Percentiles rank a stretch among this genome's conserved stretches.
phyloP scores from a whole-genome alignment of 2,329 filamentous ascomycete genomes.

The Venturia oleaginea region DNA sequence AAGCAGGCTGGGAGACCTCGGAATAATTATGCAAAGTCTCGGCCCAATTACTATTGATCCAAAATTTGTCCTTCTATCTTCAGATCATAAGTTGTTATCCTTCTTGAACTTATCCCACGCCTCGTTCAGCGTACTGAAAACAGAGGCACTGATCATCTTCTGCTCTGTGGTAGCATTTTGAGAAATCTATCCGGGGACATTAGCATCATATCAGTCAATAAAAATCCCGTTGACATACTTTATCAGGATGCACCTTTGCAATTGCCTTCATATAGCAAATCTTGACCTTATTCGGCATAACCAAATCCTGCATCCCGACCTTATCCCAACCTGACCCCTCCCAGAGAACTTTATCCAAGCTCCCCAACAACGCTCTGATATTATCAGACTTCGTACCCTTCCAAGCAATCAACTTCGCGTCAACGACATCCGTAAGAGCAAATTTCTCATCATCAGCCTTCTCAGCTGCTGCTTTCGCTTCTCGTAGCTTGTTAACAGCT shows the following conservation, averaged over 20 bases:
- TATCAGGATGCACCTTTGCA: slow-evolving; percentile 95
- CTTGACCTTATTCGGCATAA: slow-evolving; percentile 92
- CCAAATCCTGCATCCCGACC: slow-evolving; percentile 84
- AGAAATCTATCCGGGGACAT: slow-evolving; percentile 41
- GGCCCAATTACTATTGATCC: neutral
- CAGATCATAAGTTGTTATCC: slow-evolving; percentile 46
- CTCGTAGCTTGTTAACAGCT: slow-evolving; percentile 73
- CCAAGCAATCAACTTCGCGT: slow-evolving; percentile 71
- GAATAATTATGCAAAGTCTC: no score
- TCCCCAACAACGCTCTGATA: slow-evolving; percentile 74
- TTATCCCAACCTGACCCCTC: slow-evolving; percentile 92
- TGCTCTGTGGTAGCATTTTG: slow-evolving; percentile 58
- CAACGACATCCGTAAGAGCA: slow-evolving; percentile 74
- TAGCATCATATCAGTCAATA: slow-evolving; percentile 11
- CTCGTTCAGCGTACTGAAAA: slow-evolving; percentile 57
- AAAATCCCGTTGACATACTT: slow-evolving; percentile 52
- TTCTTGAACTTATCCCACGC: slow-evolving; percentile 61
- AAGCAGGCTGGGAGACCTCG: no score
- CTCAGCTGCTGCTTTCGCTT: slow-evolving; percentile 77
- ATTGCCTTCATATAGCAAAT: slow-evolving; percentile 99
- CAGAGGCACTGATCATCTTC: slow-evolving; percentile 55
- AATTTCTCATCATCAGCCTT: slow-evolving; percentile 89
- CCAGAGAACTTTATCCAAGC: slow-evolving; percentile 85
- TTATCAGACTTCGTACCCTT: slow-evolving; percentile 89
- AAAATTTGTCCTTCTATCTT: neutral